Conservation (phyloP, 345 rosid species). For the Hypericum perforatum region DNA sequence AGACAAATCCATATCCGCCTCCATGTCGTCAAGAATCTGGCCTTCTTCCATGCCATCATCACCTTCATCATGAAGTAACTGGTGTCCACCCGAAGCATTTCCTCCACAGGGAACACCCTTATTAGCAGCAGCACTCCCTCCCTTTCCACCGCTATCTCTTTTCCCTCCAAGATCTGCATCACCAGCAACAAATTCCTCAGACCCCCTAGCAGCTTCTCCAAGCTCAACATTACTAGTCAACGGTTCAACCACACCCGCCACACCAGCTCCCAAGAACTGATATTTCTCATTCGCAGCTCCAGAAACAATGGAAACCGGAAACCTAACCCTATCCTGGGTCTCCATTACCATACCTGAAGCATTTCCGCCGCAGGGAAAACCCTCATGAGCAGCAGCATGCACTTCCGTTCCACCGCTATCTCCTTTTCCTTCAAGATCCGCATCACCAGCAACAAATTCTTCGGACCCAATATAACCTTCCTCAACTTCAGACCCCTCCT, state of each 20-base stretch:
- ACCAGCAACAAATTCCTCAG: not conserved
- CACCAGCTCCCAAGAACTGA: no score
- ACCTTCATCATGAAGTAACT: not conserved
- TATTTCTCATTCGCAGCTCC: no score
- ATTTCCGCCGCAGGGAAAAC: not conserved
- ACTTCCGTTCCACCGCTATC: not conserved
- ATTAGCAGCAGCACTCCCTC: not conserved
- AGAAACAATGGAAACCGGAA: no score
- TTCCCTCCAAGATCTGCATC: not conserved
- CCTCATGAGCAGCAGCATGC: not conserved
- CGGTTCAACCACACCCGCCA: not conserved
- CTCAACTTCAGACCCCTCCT: not conserved
- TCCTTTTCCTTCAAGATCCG: not conserved
- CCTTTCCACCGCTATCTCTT: not conserved
- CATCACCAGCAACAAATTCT: not conserved
- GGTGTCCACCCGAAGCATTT: not conserved
- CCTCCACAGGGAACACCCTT: not conserved
- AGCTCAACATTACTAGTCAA: not conserved
- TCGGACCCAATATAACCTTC: constrained; percentile 4
- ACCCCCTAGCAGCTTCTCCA: not conserved
- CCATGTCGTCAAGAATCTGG: constrained; percentile 19
- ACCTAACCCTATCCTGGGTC: no score
- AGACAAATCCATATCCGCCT: constrained; percentile 30
- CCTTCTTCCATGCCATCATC: constrained; percentile 18
- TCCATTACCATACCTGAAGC: not conserved